Base-by-base conservation (phyloP, 208 protist species). In the Leishmania tarentolae region DNA sequence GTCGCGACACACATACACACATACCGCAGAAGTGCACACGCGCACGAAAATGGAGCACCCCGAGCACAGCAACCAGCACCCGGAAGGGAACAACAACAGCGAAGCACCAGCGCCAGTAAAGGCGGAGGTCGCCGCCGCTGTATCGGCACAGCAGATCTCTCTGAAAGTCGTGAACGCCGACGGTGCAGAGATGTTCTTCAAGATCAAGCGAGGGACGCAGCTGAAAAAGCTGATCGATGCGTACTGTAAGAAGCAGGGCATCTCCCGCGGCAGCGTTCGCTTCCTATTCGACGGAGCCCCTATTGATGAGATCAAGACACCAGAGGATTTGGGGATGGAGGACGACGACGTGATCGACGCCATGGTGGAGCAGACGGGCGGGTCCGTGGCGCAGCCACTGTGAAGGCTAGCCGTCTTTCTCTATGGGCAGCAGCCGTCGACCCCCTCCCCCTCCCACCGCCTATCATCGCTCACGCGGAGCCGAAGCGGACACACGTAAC, bases 141-240 rank as follows among this genome's bases (percentile, higher is more conserved):
- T 81, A 11, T 80, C 84, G 1, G 71, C 80, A 53, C 91, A 91
- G 68, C 94, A 98, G 66, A 87, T 98, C 13, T 95, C 95, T 8
- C 86, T 98, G 21, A 98, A 97, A 78, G 97, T 98, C 31, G 91
- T 98, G 3, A 97, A 98, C 86, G 93, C 91, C 5, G 95, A 99
- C 42, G 98, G 97, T 11, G 93, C 89, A 19, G 97, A 99, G 85
- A 98, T 99, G 81, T 99, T 98, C 86, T 99, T 99, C 86, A 98
- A 98, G 76, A 99, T 99, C 65, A 99, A 99, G 83, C 87, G 88
- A n/a, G 88, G 87, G 19, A 99, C 98, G 19, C 94, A 93, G 80
- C 86, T 99, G 61, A 94, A 95, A 53, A 99, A 99, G 88, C 83
- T 99, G 42, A 99, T 99, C 87, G 98, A 99, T 74, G 97, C 98